Evolutionary conservation across 805 yeast genomes (phyloP).

Genomic region (Metschnikowia hibisci): DNA sequence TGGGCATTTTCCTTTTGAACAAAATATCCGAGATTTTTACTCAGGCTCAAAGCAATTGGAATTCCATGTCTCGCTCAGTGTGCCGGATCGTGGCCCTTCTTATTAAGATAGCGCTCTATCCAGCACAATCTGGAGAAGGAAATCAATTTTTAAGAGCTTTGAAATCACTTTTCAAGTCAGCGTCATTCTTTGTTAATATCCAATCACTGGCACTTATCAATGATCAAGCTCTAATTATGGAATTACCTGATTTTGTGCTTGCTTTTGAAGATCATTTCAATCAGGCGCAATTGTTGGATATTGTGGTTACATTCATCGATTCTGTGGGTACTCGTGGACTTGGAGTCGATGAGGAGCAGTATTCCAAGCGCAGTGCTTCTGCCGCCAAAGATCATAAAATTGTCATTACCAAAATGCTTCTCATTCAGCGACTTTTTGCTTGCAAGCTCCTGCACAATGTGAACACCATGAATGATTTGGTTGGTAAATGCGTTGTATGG

Average conservation of each 20-base stretch:
- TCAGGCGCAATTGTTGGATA: conserved; percentile 37
- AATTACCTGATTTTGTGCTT: conserved; percentile 54
- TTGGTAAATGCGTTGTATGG: conserved; percentile 50
- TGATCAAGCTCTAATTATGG: conserved; percentile 63
- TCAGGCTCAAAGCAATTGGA: conserved; percentile 55
- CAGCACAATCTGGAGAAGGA: conserved; percentile 18
- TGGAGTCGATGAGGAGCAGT: conserved; percentile 38
- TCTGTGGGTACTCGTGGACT: conserved; percentile 56
- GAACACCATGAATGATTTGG: conserved; percentile 29
- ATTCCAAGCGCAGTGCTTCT: conserved; percentile 17
- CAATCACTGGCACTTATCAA: conserved; percentile 45
- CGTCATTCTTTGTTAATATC: conserved; percentile 44
- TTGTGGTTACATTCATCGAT: conserved; percentile 45
- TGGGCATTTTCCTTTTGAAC: conserved; percentile 50
- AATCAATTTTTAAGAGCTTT: conserved; percentile 29
- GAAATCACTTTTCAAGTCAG: conserved; percentile 37
- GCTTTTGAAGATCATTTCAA: conserved; percentile 39
- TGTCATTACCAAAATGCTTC: conserved; percentile 53
- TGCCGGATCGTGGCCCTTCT: conserved; percentile 57
- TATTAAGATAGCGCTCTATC: conserved; percentile 36
- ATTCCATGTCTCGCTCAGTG: conserved; percentile 56
- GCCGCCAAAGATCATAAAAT: conserved; percentile 53
- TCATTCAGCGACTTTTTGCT: conserved; percentile 53
- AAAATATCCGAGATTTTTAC: conserved; percentile 45
- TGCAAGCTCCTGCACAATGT: conserved; percentile 31